Base-by-base conservation (phyloP, 1,139 yeast species). In the Taphrina confusa region DNA sequence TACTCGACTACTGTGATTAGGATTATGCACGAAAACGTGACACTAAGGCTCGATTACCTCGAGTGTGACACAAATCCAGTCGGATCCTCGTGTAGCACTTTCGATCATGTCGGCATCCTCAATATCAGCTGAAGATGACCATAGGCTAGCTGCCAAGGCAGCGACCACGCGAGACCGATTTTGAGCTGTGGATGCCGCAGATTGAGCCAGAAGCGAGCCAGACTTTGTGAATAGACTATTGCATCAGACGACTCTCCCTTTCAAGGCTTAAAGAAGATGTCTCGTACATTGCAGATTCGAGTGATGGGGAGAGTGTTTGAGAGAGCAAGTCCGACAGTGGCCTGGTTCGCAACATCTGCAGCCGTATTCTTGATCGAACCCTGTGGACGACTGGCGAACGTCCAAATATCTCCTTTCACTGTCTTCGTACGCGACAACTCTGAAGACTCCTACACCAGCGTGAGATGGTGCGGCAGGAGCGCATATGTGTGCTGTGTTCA, bases 141-240 rank as follows among this genome's bases (percentile, higher is more conserved):
- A 47, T 11, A 47, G 31, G 14, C 42, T 47, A 9, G 52, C 52
- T 20, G 52, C 52, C 9, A 47, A 42, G 20, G 52, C 52, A 12
- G 52, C 39, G 20, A 47, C 31, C 16, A 47, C 52, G 22, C 52
- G 31, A 18, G 22, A 33, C n/a, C 52, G 39, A n/a, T 20, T 27
- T 20, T 31, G 52, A 12, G 16, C 52, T 11, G 39, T 14, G 8
- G 39, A 20, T 22, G 12, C 28, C 2, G 36, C n/a, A 4, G 52
- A 27, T 33, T 47, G 52, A 12, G 42, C 52, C 22, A 47, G 34
- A 1, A 47, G 20, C 5, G 52, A 47, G 16, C 52, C 52, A 12
- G 52, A 31, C 16, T 22, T 22, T 14, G 52, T 47, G 42, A 47
- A 47, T 9, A 47, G 52, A 31, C 52, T 47, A n/a, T 22, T 5